Evolutionary conservation across 441 rosid genomes (phyloP).

Genomic region (Erodium texanum): DNA sequence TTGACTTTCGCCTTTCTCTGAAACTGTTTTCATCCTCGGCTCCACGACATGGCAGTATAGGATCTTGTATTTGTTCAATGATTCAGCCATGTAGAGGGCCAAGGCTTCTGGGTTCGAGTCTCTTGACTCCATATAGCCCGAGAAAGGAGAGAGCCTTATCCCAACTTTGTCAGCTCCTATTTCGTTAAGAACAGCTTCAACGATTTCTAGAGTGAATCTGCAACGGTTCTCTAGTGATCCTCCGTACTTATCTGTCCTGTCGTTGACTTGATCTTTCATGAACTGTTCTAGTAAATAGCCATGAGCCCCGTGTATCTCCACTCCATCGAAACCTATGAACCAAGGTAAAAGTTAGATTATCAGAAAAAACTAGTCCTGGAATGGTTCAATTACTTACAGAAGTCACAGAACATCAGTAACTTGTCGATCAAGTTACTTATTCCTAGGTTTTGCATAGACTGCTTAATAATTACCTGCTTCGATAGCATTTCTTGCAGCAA

Average conservation of each 20-base stretch:
- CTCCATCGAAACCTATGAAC: conserved; percentile 22
- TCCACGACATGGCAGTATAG: conserved; percentile 47
- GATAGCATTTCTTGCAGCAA: conserved; percentile 28
- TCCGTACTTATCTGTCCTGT: conserved; percentile 20
- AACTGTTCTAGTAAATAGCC: conserved; percentile 23
- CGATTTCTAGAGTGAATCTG: conserved; percentile 20
- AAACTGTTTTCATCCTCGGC: conserved; percentile 14
- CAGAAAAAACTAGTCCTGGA: not conserved
- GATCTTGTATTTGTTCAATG: conserved; percentile 35
- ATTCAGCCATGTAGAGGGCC: conserved; percentile 35
- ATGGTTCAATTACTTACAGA: not conserved
- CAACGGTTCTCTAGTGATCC: conserved; percentile 23
- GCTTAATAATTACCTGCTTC: conserved; percentile 19
- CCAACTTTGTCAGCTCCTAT: conserved; percentile 34
- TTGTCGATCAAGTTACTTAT: too few species aligned
- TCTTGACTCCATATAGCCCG: conserved; percentile 27
- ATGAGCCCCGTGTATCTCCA: conserved; percentile 24
- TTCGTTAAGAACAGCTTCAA: conserved; percentile 32
- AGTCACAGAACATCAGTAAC: too few species aligned
- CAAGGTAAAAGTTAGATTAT: not conserved
- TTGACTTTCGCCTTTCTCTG: conserved; percentile 16
- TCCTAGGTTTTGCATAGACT: too few species aligned
- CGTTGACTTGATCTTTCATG: conserved; percentile 23
- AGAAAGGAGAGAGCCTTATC: conserved; percentile 41
- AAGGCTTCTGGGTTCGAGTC: conserved; percentile 42